These are phyloP conservation scores for Aphanocladium album DNA, from an alignment of 2,329 filamentous ascomycete genomes.

Conservation along the genomic window DNA sequence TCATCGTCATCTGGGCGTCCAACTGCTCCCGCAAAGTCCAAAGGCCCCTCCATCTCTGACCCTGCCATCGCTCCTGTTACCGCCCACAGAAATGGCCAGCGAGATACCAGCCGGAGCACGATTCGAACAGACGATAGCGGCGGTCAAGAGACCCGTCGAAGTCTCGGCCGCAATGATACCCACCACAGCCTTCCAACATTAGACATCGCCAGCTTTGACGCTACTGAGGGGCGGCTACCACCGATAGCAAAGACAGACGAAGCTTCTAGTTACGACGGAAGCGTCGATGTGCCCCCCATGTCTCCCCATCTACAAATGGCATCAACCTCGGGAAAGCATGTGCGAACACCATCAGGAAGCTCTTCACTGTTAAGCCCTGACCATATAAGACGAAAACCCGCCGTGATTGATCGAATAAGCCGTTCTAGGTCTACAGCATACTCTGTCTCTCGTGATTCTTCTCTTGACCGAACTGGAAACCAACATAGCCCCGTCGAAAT, in stretches of 20 bases:
- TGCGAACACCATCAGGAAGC: slow-evolving; percentile 28
- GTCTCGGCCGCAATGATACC: slow-evolving; percentile 39
- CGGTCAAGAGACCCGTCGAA: slow-evolving; percentile 33
- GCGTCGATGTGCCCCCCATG: slow-evolving; percentile 32
- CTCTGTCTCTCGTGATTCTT: slow-evolving; percentile 52
- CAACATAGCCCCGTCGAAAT: slow-evolving; percentile 54
- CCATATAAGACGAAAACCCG: slow-evolving; percentile 40
- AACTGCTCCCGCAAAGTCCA: slow-evolving; percentile 35
- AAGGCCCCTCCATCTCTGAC: slow-evolving; percentile 36
- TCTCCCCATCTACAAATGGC: slow-evolving; percentile 21
- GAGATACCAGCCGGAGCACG: slow-evolving; percentile 40
- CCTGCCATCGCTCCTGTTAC: slow-evolving; percentile 46
- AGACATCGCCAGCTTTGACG: slow-evolving; percentile 36
- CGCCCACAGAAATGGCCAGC: slow-evolving; percentile 47
- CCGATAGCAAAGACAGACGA: slow-evolving; percentile 38
- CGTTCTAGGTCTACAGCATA: slow-evolving; percentile 38
- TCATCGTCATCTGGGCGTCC: slow-evolving; percentile 30
- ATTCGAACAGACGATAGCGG: slow-evolving; percentile 39
- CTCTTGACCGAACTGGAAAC: slow-evolving; percentile 47
- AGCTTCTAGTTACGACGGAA: slow-evolving; percentile 40
- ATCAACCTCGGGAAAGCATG: slow-evolving; percentile 30
- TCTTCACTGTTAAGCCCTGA: slow-evolving; percentile 33
- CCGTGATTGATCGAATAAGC: slow-evolving; percentile 52
- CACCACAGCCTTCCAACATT: slow-evolving; percentile 30
- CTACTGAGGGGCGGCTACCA: slow-evolving; percentile 30